Evolutionary conservation across 31 red algal genomes (phyloP).

Genomic region (Odonthalia washingtoniensis): DNA sequence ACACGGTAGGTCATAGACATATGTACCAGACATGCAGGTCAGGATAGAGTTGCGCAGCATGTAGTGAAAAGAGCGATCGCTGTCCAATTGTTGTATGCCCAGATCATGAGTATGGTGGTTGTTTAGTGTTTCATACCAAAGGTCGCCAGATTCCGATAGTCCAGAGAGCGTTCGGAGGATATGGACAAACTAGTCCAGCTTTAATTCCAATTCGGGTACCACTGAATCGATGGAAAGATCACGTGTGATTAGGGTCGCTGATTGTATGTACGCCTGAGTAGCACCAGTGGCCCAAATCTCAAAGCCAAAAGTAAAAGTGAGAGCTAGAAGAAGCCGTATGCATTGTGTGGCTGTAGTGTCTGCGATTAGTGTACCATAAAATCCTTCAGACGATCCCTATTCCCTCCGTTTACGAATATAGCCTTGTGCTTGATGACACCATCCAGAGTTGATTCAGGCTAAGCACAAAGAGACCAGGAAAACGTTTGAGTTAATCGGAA

Average conservation of each 20-base stretch:
- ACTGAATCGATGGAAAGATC: constrained; percentile 43
- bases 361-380: constrained; percentile 42
- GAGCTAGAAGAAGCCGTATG: constrained; percentile 28
- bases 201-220: constrained; percentile 33
- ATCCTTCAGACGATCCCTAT: constrained; percentile 33
- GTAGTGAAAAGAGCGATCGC: constrained; percentile 38
- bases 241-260: constrained; percentile 20
- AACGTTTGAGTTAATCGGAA: no score
- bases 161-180: constrained; percentile 45
- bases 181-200: constrained; percentile 36
- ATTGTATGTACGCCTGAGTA: constrained; percentile 52
- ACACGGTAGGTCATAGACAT: constrained; percentile 36
- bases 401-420: constrained; percentile 39
- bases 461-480: no score
- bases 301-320: constrained; percentile 27
- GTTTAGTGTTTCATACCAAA: constrained; percentile 25
- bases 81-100: background rate
- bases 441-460: no score
- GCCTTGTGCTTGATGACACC: no score
- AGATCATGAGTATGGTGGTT: constrained; percentile 35
- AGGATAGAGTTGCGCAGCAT: no score
- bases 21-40: constrained; percentile 33
- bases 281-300: constrained; percentile 44
- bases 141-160: constrained; percentile 53
- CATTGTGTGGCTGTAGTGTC: constrained; percentile 40